These are phyloP conservation scores for Amanita rimosa DNA, from an alignment of 768 basidiomycete genomes.

Conservation along the genomic window DNA sequence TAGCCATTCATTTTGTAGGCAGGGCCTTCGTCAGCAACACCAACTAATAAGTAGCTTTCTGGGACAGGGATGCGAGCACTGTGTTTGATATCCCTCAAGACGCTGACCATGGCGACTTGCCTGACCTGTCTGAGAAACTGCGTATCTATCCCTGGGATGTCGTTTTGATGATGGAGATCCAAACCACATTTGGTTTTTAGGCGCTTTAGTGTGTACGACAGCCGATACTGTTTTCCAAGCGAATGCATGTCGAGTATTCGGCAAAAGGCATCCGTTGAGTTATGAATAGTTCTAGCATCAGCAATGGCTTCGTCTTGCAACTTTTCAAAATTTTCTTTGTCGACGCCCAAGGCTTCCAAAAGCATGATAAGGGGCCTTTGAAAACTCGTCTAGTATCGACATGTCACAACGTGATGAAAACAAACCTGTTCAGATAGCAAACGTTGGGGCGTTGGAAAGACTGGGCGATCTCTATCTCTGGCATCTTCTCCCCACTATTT, in stretches of 20 bases:
- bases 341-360: conserved; percentile 65
- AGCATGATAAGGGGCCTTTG: conserved; percentile 64
- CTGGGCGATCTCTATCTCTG: conserved; percentile 65
- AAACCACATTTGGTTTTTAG: conserved; percentile 33
- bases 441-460: conserved; percentile 47
- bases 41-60: conserved; percentile 58
- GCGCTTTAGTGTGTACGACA: conserved; percentile 39
- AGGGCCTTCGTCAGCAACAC: conserved; percentile 76
- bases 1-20: conserved; percentile 39
- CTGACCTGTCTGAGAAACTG: conserved; percentile 49
- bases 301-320: conserved; percentile 54
- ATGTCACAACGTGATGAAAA: neutral
- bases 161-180: conserved; percentile 27
- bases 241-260: conserved; percentile 36
- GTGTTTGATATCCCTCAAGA: conserved; percentile 67
- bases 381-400: neutral
- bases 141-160: conserved; percentile 30
- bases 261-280: conserved; percentile 38
- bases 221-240: conserved; percentile 32
- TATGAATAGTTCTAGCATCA: conserved; percentile 46
- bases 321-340: conserved; percentile 40
- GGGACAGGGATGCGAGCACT: conserved; percentile 64
- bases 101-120: conserved; percentile 49
- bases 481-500: conserved; percentile 31
- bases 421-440: conserved; percentile 66